Conservation (phyloP, 164 flowering plant species). For the Chloranthus sessilifolius region DNA sequence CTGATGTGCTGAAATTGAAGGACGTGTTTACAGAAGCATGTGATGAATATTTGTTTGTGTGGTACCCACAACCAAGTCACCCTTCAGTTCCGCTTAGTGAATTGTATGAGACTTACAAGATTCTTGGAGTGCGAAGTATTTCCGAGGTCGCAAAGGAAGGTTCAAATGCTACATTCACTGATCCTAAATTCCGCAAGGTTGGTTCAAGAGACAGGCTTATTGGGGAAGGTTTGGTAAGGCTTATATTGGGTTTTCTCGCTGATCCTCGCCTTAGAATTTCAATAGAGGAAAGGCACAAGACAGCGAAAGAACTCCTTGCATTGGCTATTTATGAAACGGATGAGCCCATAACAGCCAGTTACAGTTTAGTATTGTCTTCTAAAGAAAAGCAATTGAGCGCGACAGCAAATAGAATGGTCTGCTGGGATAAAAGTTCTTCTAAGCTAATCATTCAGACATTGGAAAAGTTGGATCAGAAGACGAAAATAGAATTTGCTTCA, state of each 20-base stretch:
- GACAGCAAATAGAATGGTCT: conserved; percentile 5
- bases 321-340: conserved; percentile 2
- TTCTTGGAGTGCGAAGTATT: conserved; percentile 3
- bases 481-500: conserved; percentile 8
- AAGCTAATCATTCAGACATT: conserved; percentile 6
- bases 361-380: not conserved
- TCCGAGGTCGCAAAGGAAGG: not conserved
- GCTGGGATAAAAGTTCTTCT: conserved; percentile 6
- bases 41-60: not conserved
- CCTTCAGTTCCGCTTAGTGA: not conserved
- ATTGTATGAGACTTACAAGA: not conserved
- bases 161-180: no score
- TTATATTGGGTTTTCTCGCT: conserved; percentile 15
- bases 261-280: conserved; percentile 8
- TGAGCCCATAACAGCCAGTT: conserved; percentile 7
- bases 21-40: not conserved
- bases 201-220: conserved; percentile 9
- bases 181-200: not conserved
- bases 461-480: conserved; percentile 1
- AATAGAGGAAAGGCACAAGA: conserved; percentile 5
- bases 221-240: conserved; percentile 9
- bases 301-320: conserved; percentile 9
- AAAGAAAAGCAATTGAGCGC: not conserved
- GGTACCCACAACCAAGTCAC: not conserved
- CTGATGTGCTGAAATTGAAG: not conserved